Evolutionary conservation across 768 basidiomycete species (phyloP).

Genomic region (Strobilomyces dryophilus): DNA sequence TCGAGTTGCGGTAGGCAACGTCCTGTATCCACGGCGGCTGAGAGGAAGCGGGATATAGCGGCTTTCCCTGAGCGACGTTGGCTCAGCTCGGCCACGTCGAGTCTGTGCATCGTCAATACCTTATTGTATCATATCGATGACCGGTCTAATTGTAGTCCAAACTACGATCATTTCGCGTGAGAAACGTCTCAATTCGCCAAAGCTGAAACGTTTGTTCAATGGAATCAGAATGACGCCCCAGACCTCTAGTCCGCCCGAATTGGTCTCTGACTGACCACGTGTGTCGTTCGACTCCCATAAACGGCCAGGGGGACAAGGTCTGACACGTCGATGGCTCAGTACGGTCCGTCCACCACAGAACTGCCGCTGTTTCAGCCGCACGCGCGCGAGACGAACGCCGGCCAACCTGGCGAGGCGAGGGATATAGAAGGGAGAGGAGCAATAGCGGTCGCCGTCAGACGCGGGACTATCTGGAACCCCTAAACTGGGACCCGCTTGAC

Average conservation of each 20-base stretch:
- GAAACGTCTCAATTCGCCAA: too few relatives aligned
- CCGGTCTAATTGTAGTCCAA: too few relatives aligned
- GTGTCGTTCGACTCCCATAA: conserved; percentile 31
- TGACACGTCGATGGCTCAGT: conserved; percentile 65
- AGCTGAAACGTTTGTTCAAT: too few relatives aligned
- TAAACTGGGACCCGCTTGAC: not conserved
- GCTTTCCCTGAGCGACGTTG: conserved; percentile 72
- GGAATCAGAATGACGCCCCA: too few relatives aligned
- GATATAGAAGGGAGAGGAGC: conserved; percentile 59
- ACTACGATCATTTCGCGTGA: too few relatives aligned
- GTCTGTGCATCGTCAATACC: too few relatives aligned
- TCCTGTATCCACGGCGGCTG: conserved; percentile 85
- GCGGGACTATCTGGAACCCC: not conserved
- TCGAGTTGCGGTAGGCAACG: conserved; percentile 83
- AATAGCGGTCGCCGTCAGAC: conserved; percentile 19
- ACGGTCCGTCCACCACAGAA: conserved; percentile 50
- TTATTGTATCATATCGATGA: too few relatives aligned
- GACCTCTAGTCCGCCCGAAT: conserved; percentile 54
- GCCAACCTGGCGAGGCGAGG: conserved; percentile 59
- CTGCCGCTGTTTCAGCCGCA: conserved; percentile 45
- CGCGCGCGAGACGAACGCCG: conserved; percentile 54
- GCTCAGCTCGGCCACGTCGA: conserved; percentile 77
- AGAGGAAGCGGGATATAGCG: conserved; percentile 79
- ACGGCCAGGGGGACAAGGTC: conserved; percentile 41
- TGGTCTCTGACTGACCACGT: conserved; percentile 38